phyloP scores from a whole-genome alignment of 495 filamentous ascomycete genomes.

The Aspergillus affinis region DNA sequence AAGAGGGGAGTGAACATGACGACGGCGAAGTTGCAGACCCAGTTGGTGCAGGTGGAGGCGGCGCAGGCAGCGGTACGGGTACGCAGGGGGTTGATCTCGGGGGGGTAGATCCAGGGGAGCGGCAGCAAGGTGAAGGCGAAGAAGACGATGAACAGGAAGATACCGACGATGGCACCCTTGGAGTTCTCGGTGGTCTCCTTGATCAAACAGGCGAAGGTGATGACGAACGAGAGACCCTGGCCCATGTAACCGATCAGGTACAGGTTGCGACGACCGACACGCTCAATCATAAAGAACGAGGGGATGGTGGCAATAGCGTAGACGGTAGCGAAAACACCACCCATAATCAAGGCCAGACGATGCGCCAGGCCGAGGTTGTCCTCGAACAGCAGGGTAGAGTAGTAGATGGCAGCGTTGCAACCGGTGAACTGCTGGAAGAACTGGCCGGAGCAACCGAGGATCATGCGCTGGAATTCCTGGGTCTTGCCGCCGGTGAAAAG shows the following conservation, averaged over 20 bases:
- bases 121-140: constrained; percentile 67
- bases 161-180: constrained; percentile 64
- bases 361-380: constrained; percentile 14
- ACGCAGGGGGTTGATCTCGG: constrained; percentile 67
- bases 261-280: constrained; percentile 45
- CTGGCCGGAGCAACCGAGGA: constrained; percentile 30
- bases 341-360: constrained; percentile 16
- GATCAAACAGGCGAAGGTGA: constrained; percentile 9
- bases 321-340: constrained; percentile 36
- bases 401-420: constrained; percentile 22
- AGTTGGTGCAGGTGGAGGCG: constrained; percentile 5
- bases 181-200: constrained; percentile 48
- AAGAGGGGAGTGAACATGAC: constrained; percentile 53
- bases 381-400: constrained; percentile 23
- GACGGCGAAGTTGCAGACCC: constrained; percentile 51
- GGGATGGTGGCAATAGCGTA: constrained; percentile 39
- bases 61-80: constrained; percentile 67
- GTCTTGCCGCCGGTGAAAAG: constrained; percentile 23
- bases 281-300: constrained; percentile 50
- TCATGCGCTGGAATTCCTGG: constrained; percentile 20
- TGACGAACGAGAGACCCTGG: constrained; percentile 25
- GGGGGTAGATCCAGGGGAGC: constrained; percentile 49
- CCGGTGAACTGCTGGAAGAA: constrained; percentile 34
- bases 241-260: constrained; percentile 48
- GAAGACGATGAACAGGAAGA: constrained; percentile 68